Conservation (phyloP, 768 basidiomycete genomes). For the Gloeophyllum trabeum region DNA sequence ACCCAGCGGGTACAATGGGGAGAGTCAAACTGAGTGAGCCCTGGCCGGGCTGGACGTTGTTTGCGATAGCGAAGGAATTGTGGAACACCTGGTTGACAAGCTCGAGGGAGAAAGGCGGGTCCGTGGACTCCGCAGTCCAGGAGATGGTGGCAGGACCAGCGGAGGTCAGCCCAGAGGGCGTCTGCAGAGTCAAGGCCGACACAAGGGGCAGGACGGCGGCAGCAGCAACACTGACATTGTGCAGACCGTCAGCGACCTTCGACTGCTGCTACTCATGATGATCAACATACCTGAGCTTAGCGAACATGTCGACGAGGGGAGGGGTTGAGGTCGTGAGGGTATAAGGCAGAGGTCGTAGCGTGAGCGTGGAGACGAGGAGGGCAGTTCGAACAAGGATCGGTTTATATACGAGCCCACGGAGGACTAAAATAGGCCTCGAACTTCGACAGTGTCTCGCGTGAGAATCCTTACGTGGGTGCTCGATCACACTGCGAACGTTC, state of each 20-base stretch:
- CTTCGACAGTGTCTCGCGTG: too few species aligned
- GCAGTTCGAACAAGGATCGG: too few species aligned
- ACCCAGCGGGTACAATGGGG: slow-evolving; percentile 38
- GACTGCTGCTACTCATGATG: not conserved
- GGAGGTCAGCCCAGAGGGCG: slow-evolving; percentile 22
- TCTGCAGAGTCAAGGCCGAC: slow-evolving; percentile 31
- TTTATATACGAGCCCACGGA: not conserved
- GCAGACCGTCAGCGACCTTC: not conserved
- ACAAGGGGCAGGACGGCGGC: slow-evolving; percentile 32
- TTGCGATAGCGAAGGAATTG: slow-evolving; percentile 40
- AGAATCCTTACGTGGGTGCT: too few species aligned
- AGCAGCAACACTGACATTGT: slow-evolving; percentile 26
- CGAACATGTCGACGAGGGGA: slow-evolving; percentile 30
- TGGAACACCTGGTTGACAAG: slow-evolving; percentile 39
- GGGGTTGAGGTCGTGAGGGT: slow-evolving; percentile 10
- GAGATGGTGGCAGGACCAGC: slow-evolving; percentile 26
- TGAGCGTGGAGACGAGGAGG: too few species aligned
- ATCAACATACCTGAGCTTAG: slow-evolving; percentile 30
- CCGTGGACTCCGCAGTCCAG: slow-evolving; percentile 31
- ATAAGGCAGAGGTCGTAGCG: too few species aligned
- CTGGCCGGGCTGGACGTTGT: slow-evolving; percentile 31
- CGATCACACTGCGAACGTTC: too few species aligned
- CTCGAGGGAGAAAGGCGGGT: slow-evolving; percentile 39
- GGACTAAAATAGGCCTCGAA: not conserved
- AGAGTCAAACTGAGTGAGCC: slow-evolving; percentile 26